Evolutionary conservation across 495 filamentous ascomycete genomes (phyloP).

Genomic region (Articulospora tetracladia): DNA sequence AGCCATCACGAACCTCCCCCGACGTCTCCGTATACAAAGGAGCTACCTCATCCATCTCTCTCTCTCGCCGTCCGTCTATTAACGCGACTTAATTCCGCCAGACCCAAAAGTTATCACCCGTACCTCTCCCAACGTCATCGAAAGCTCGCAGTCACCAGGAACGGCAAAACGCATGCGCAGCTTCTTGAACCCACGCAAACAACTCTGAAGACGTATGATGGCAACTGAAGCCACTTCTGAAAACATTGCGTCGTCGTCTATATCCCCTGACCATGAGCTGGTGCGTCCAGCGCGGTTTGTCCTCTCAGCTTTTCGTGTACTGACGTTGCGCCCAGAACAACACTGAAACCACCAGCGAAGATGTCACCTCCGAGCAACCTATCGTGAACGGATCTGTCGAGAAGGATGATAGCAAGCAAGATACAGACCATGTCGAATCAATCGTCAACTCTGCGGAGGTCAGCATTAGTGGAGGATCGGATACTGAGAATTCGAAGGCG

Average conservation of each 20-base stretch:
- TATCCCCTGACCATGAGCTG: constrained; percentile 40
- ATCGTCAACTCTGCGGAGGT: constrained; percentile 48
- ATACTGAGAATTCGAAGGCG: constrained; percentile 58
- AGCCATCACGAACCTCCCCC: constrained; percentile 1
- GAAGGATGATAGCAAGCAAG: constrained; percentile 43
- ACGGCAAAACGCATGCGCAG: constrained; percentile 30
- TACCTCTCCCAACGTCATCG: constrained; percentile 6
- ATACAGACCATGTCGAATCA: constrained; percentile 47
- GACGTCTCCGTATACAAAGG: constrained; percentile 13
- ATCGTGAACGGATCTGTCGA: constrained; percentile 38
- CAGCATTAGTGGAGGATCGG: constrained; percentile 62
- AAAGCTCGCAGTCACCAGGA: constrained; percentile 20
- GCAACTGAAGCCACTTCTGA: constrained; percentile 51
- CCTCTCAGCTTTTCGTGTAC: neutral
- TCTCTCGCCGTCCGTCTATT: constrained; percentile 10
- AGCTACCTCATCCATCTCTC: constrained; percentile 13
- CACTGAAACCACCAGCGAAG: constrained; percentile 27
- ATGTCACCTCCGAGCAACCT: constrained; percentile 36
- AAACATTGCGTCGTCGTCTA: constrained; percentile 47
- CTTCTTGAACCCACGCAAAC: constrained; percentile 21
- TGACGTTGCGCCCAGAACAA: constrained; percentile 24
- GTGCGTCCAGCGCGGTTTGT: constrained; percentile 30
- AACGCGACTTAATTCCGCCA: constrained; percentile 15
- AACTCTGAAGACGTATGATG: constrained; percentile 46
- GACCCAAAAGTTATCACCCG: neutral